Evolutionary conservation across 495 filamentous ascomycete species (phyloP).

Genomic region (Podospora pseudoanserina): DNA sequence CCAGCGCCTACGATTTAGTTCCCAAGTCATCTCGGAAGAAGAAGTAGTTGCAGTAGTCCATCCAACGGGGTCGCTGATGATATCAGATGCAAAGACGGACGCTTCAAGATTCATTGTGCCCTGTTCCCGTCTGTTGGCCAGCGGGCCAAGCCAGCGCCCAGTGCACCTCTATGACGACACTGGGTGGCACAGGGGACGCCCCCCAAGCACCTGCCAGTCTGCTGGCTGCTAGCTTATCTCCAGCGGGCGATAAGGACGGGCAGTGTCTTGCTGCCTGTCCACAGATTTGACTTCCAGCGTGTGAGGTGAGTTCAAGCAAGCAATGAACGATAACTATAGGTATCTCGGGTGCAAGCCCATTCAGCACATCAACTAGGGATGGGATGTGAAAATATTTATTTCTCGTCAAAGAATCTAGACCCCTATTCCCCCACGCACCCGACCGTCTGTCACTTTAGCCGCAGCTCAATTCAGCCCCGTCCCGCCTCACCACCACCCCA

Average conservation of each 20-base stretch:
- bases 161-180: background rate
- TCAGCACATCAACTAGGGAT: no score
- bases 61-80: background rate
- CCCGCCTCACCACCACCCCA: background rate
- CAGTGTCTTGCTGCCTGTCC: no score
- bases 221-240: background rate
- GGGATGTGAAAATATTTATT: background rate
- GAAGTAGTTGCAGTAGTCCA: background rate
- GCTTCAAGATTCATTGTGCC: background rate
- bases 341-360: no score
- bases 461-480: background rate
- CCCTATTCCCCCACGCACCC: background rate
- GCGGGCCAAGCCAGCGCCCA: background rate
- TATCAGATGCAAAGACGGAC: conserved; percentile 5
- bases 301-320: background rate
- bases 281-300: no score
- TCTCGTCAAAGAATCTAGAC: background rate
- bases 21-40: conserved; percentile 45
- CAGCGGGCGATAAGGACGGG: background rate
- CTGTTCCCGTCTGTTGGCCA: background rate
- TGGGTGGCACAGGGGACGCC: background rate
- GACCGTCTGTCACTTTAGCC: background rate
- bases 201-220: background rate
- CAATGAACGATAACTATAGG: background rate
- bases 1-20: conserved; percentile 58